A percentile compares a stretch with the other conserved stretches of the same genome.
Conservation (phyloP, 2,329 filamentous ascomycete genomes). For the Drechslerella dactyloides region DNA sequence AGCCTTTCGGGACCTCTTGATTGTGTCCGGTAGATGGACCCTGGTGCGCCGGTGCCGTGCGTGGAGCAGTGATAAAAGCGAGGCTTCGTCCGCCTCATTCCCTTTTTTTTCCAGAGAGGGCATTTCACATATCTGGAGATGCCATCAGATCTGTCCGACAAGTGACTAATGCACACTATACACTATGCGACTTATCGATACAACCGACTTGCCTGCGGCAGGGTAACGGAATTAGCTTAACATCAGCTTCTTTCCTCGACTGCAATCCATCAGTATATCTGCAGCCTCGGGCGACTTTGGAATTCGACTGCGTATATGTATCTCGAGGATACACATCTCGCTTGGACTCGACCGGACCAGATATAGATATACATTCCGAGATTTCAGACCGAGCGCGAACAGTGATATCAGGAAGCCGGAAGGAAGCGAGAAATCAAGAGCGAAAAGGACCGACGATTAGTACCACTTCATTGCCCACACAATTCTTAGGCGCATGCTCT, state of each 20-base stretch:
- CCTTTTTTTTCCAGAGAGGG: conserved; percentile 11
- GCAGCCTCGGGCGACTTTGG: not conserved
- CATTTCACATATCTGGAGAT: conserved; percentile 11
- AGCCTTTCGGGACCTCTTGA: conserved; percentile 32
- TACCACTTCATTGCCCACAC: not conserved
- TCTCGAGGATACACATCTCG: not conserved
- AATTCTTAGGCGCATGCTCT: conserved; percentile 11
- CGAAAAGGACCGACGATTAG: not conserved
- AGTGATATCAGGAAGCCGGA: not conserved
- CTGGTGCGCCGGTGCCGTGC: conserved; percentile 13
- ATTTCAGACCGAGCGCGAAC: not conserved
- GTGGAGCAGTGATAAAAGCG: conserved; percentile 30
- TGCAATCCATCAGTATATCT: not conserved
- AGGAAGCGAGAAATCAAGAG: not conserved
- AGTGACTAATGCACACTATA: too few species aligned
- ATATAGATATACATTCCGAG: not conserved
- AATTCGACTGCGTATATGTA: not conserved
- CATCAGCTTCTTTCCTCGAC: not conserved
- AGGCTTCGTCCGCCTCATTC: conserved; percentile 29
- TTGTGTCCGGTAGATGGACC: conserved; percentile 30
- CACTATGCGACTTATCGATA: conserved; percentile 40
- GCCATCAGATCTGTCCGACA: not conserved
- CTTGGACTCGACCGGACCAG: not conserved
- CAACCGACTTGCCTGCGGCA: conserved; percentile 27
- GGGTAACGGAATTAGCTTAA: conserved; percentile 6